A percentile compares a stretch with the other conserved stretches of the same genome.
Conservation (phyloP, 1,284 basidiomycete genomes). For the Ustilago sp. region DNA sequence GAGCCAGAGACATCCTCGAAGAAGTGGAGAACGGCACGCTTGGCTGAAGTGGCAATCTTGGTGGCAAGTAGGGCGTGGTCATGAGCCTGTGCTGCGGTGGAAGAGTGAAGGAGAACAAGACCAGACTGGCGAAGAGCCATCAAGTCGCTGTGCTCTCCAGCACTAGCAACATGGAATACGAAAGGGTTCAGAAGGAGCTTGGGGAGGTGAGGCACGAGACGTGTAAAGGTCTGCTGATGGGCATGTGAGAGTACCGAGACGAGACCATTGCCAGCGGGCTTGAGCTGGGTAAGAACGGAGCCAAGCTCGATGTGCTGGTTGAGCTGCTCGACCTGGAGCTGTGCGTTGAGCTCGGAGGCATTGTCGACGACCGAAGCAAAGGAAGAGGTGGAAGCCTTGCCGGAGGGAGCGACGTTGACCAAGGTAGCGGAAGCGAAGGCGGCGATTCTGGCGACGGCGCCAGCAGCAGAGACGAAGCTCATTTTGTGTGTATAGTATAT, state of each 20-base stretch:
- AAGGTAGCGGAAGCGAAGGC: slow-evolving; percentile 47
- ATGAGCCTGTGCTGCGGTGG: slow-evolving; percentile 77
- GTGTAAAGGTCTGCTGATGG: slow-evolving; percentile 56
- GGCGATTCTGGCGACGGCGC: slow-evolving; percentile 51
- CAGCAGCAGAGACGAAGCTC: slow-evolving; percentile 47
- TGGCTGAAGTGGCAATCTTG: slow-evolving; percentile 75
- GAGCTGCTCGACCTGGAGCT: slow-evolving; percentile 53
- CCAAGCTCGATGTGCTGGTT: slow-evolving; percentile 52
- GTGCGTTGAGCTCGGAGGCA: slow-evolving; percentile 33
- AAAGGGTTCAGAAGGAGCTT: slow-evolving; percentile 56
- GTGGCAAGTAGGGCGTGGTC: slow-evolving; percentile 81
- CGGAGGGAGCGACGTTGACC: slow-evolving; percentile 48
- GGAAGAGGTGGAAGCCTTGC: slow-evolving; percentile 36
- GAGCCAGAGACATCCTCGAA: slow-evolving; percentile 73
- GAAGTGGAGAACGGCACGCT: slow-evolving; percentile 81
- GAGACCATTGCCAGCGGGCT: slow-evolving; percentile 47
- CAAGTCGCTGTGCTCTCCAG: slow-evolving; percentile 75
- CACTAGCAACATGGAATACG: slow-evolving; percentile 61
- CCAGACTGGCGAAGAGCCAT: slow-evolving; percentile 75
- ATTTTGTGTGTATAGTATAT: slow-evolving; percentile 18
- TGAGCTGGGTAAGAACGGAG: slow-evolving; percentile 50
- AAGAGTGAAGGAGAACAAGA: slow-evolving; percentile 77
- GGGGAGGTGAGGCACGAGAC: slow-evolving; percentile 63
- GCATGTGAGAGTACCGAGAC: slow-evolving; percentile 55
- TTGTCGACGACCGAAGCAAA: slow-evolving; percentile 39